Base-by-base conservation (phyloP, 192 early-diverging fungal genomes). In the Mortierella alpina region DNA sequence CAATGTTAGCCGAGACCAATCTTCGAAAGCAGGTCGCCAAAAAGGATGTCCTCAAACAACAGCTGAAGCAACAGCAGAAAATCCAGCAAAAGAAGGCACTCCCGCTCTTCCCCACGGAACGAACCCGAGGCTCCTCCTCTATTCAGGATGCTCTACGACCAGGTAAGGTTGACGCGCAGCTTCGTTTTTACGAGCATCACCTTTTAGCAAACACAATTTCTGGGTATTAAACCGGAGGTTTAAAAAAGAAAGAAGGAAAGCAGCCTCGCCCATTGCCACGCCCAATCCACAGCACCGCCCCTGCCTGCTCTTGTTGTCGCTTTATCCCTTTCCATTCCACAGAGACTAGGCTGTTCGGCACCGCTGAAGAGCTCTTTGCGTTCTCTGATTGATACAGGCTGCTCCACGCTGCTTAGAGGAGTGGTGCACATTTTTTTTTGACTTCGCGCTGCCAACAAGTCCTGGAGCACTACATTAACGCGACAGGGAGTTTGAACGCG, bases 31-130 rank as follows among this genome's bases (percentile, higher is more conserved):
- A 69, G 56, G 48, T 45, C 14, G 46, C 59, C 13, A 12, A 59
- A 15, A 68, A 68, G 41, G 20, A 61, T 6, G 46, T 49, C 31
- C 23, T 53, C 39, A 68, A 68, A 39, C 56, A 54, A 44, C 66
- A 75, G 44, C n/a, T 63, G 52, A 61, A 62, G 54, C 73, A 63
- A 8, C 65, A 63, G 17, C 73, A 75, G 20, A 52, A 59, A 14
- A 9, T 52, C 0, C 57, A 76, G 15, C 67, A 72, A 50, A 71
- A 72, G 14, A 57, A 51, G 54, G 40, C 65, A 12, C 20, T 80
- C 18, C 77, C 65, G 0, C 49, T 80, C 39, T 80, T 80, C 49
- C 77, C 77, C 5, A 80, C 77, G 2, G 55, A 66, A 14, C 62
- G 77, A 23, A 80, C 77, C 0, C 59, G 77, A 51, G 77, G 77